Percentiles rank a stretch among this genome's conserved stretches.
Evolutionary conservation across 2,329 filamentous ascomycete species (phyloP).

Genomic region (Calonectria fujianensis): DNA sequence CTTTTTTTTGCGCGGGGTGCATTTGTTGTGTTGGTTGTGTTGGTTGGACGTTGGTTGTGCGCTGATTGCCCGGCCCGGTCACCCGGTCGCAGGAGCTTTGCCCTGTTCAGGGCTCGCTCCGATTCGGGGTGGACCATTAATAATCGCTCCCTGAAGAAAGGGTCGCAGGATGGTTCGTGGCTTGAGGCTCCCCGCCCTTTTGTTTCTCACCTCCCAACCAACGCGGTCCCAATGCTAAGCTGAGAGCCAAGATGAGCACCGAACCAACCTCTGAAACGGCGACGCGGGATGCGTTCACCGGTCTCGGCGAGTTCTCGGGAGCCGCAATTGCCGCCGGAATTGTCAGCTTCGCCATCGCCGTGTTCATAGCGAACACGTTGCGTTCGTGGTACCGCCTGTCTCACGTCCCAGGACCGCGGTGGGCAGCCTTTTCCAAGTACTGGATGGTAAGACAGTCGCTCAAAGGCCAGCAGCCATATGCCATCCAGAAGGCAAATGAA

Average conservation of each 20-base stretch:
- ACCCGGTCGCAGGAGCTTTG: slow-evolving; percentile 1
- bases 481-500: not conserved
- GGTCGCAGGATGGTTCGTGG: not conserved
- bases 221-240: not conserved
- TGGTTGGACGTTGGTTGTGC: not conserved
- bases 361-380: not conserved
- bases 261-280: not conserved
- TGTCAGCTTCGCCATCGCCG: not conserved
- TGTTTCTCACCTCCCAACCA: slow-evolving; percentile 21
- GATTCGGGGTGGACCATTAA: slow-evolving; percentile 4
- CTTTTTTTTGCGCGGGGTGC: not conserved
- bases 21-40: slow-evolving; percentile 2
- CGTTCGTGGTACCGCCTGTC: slow-evolving; percentile 19
- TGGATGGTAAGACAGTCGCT: slow-evolving; percentile 20
- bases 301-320: not conserved
- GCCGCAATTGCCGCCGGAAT: not conserved
- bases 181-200: not conserved
- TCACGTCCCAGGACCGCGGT: not conserved
- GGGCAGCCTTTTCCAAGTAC: slow-evolving; percentile 11
- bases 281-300: not conserved
- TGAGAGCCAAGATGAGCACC: not conserved
- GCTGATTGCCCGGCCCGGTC: slow-evolving; percentile 14
- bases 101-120: slow-evolving; percentile 17
- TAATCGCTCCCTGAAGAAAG: not conserved
- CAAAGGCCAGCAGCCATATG: slow-evolving; percentile 3